A percentile compares a stretch with the other conserved stretches of the same genome.
phyloP scores from a whole-genome alignment of 1,284 basidiomycete species.

The Fomitopsis palustris region DNA sequence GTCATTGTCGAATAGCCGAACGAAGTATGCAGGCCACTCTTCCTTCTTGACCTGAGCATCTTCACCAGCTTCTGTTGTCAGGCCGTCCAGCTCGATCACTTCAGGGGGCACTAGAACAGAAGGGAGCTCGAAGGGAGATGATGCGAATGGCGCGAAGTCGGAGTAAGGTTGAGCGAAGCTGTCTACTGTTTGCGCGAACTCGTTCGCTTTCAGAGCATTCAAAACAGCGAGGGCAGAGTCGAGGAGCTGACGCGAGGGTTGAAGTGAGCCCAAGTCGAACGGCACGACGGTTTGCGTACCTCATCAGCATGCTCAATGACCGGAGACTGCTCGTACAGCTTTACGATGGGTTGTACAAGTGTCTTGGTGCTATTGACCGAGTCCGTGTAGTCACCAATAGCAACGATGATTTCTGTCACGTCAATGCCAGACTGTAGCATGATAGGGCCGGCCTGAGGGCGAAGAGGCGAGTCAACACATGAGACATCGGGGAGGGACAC shows the following conservation, averaged over 20 bases:
- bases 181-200: conserved; percentile 51
- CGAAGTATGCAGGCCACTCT: conserved; percentile 72
- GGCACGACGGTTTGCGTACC: conserved; percentile 32
- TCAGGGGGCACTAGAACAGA: conserved; percentile 86
- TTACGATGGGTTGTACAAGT: conserved; percentile 57
- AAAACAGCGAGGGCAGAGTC: conserved; percentile 59
- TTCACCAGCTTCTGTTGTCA: conserved; percentile 60
- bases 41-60: conserved; percentile 70
- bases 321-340: conserved; percentile 41
- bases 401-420: conserved; percentile 60
- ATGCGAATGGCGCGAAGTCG: conserved; percentile 40
- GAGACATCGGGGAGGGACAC: conserved; percentile 1
- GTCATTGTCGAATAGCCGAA: conserved; percentile 78
- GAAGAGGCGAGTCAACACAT: background rate
- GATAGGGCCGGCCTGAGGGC: conserved; percentile 48
- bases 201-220: conserved; percentile 48
- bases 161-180: conserved; percentile 70
- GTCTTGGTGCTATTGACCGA: conserved; percentile 52
- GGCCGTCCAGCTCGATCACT: conserved; percentile 72
- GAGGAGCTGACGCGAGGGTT: conserved; percentile 44
- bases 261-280: background rate
- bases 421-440: conserved; percentile 44
- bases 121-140: conserved; percentile 66
- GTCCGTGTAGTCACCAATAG: conserved; percentile 65
- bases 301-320: conserved; percentile 54